Base-by-base conservation (phyloP, 345 rosid genomes). In the Eucalyptus regnans region DNA sequence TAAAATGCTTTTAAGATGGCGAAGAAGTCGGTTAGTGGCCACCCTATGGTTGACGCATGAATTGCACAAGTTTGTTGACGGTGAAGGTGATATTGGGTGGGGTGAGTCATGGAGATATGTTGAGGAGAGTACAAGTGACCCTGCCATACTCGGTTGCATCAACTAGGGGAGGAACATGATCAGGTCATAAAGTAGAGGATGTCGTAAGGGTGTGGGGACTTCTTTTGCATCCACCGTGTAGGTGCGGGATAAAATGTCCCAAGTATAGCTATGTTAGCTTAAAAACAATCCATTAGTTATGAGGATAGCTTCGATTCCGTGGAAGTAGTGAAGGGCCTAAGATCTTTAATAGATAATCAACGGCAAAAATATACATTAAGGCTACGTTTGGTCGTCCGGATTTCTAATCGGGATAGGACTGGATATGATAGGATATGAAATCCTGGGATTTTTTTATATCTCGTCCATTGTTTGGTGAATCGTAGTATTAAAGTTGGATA, bases 361-460 rank as follows among this genome's bases (percentile, higher is more conserved):
- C 0, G 0, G 1, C 0, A 51, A 51, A 51, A 16, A 7, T 51
- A 51, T 0, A 15, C 52, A 33, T 33, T 33, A 33, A 33, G 37
- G 37, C 37, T 33, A 33, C 37, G 37, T 33, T 33, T 33, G 37
- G 37, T 33, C 37, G 37, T 33, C 37, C 37, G 37, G 37, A 33
- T 33, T 33, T 33, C 37, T 33, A 33, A 33, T 33, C 37, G 37
- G 37, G 37, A 33, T 33, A 33, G 37, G 37, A 33, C 37, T 33
- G 37, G 37, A 33, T 33, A 33, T 33, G 37, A 33, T 33, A 33
- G 37, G 37, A 33, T 33, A 33, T 33, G 37, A 33, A 33, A 33
- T 33, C 37, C 37, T 33, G 37, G 37, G 37, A 33, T 33, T 33
- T 33, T 33, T 33, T 33, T 33, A 33, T 33, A 33, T 33, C 37